phyloP scores from a whole-genome alignment of 352 stramenopile species.

The Phytophthora agathidicida region DNA sequence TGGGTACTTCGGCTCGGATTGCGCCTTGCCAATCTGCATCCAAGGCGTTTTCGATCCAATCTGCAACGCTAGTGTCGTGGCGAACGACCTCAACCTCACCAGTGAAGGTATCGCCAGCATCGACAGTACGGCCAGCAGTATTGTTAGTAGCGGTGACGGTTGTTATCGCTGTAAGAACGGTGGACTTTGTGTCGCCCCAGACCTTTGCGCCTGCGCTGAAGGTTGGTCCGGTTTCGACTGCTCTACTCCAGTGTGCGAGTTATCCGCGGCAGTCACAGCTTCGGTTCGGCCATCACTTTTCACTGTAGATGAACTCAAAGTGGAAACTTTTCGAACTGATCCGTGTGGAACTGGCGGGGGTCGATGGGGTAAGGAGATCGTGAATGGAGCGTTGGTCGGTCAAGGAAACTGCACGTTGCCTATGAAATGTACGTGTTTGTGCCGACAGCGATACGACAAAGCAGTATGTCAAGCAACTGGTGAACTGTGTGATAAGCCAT shows the following conservation, averaged over 20 bases:
- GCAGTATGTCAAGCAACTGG: constrained; percentile 66
- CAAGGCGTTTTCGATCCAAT: constrained; percentile 95
- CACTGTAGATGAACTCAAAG: constrained; percentile 94
- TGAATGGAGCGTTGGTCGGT: constrained; percentile 75
- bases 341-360: constrained; percentile 90
- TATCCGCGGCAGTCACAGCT: constrained; percentile 47
- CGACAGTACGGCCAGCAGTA: constrained; percentile 37
- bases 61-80: constrained; percentile 66
- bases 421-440: constrained; percentile 92
- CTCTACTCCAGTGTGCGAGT: constrained; percentile 88
- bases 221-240: constrained; percentile 97
- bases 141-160: constrained; percentile 66
- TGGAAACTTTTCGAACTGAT: constrained; percentile 93
- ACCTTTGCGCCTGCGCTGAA: constrained; percentile 91
- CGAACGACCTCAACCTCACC: constrained; percentile 41
- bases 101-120: constrained; percentile 20
- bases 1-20: constrained; percentile 94
- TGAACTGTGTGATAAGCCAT: constrained; percentile 86
- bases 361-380: constrained; percentile 70
- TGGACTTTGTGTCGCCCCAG: constrained; percentile 90
- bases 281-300: constrained; percentile 89
- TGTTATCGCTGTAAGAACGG: constrained; percentile 96
- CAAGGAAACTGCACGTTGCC: constrained; percentile 95
- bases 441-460: constrained; percentile 81
- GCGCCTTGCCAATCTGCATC: constrained; percentile 94